A percentile compares a stretch with the other conserved stretches of the same genome.
Evolutionary conservation across 1,284 basidiomycete genomes (phyloP).

Genomic region (Irpex rosettiformis): DNA sequence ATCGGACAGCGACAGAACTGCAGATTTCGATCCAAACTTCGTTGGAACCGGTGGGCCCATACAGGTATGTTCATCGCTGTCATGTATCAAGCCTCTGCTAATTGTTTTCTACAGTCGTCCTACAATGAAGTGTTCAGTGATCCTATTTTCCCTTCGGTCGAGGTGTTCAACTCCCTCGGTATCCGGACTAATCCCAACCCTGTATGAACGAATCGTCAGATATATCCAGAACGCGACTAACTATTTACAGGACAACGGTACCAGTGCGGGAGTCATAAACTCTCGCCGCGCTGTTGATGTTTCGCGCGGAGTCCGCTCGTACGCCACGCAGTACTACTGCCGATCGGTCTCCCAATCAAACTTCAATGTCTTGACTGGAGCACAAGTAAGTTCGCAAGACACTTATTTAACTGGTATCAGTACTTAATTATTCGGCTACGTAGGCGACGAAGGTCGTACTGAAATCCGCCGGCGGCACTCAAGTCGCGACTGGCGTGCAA

Average conservation of each 20-base stretch:
- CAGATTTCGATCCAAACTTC: constrained; percentile 6
- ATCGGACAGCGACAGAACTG: neutral
- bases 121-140: constrained; percentile 22
- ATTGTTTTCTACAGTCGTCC: constrained; percentile 9
- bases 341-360: constrained; percentile 9
- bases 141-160: constrained; percentile 18
- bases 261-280: constrained; percentile 22
- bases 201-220: constrained; percentile 10
- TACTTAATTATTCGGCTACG: neutral
- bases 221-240: neutral
- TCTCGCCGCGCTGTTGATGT: constrained; percentile 19
- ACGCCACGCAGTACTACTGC: constrained; percentile 23
- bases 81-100: neutral
- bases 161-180: constrained; percentile 19
- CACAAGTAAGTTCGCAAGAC: constrained; percentile 10
- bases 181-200: constrained; percentile 21
- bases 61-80: neutral
- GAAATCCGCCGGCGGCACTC: neutral
- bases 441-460: constrained; percentile 2
- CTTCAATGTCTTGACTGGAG: constrained; percentile 9
- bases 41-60: constrained; percentile 13
- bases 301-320: constrained; percentile 22
- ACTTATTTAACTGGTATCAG: neutral
- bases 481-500: constrained; percentile 12
- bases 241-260: constrained; percentile 18